These are phyloP conservation scores for Ceratocystis diversiconidia DNA, from an alignment of 2,329 filamentous ascomycete genomes.

Conservation along the genomic window DNA sequence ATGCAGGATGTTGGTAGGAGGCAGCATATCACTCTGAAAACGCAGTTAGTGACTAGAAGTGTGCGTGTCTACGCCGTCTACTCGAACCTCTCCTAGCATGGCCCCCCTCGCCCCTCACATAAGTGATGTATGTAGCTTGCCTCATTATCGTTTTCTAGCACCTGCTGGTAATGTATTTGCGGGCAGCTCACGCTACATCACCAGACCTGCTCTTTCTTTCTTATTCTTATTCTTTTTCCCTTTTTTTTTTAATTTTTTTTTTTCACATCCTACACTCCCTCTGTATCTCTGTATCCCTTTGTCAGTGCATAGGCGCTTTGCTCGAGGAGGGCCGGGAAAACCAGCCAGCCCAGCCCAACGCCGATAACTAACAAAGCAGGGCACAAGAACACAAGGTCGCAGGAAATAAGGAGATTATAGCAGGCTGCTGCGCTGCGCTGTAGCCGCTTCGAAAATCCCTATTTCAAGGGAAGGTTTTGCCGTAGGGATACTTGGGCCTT, in stretches of 20 bases:
- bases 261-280: not conserved
- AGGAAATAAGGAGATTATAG: not conserved
- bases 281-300: too few relatives aligned
- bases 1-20: not conserved
- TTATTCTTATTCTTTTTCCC: not conserved
- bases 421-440: not conserved
- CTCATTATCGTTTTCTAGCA: not conserved
- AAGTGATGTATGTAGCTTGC: not conserved
- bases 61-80: too few relatives aligned
- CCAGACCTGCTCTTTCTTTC: not conserved
- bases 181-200: not conserved
- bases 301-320: too few relatives aligned
- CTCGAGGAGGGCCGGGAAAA: not conserved
- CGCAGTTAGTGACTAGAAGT: too few relatives aligned
- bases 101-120: not conserved
- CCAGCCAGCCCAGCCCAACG: too few relatives aligned
- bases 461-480: not conserved
- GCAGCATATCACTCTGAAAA: too few relatives aligned
- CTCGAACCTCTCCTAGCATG: not conserved
- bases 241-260: too few relatives aligned
- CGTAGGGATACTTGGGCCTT: not conserved
- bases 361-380: not conserved
- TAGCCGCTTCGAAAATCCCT: conserved; percentile 6
- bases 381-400: not conserved
- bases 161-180: too few relatives aligned